Conservation (phyloP, 1,139 yeast genomes). For the Saccharomycopsis crataegensis region DNA sequence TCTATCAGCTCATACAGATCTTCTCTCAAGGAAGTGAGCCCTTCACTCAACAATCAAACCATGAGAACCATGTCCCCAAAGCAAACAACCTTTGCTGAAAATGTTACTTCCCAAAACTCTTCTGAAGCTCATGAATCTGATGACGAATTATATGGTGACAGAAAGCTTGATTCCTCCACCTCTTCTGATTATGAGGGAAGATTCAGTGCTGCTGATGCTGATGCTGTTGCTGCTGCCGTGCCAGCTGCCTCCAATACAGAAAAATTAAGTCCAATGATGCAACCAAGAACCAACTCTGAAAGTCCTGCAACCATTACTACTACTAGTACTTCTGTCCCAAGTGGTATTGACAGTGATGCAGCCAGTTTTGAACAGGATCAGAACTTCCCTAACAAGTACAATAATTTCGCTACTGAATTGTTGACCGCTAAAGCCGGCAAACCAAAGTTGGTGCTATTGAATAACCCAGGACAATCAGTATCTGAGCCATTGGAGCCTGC, state of each 20-base stretch:
- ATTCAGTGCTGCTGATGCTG: not conserved
- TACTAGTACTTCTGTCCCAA: constrained; percentile 14
- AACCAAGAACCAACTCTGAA: constrained; percentile 6
- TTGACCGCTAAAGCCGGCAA: constrained; percentile 12
- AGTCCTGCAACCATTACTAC: constrained; percentile 18
- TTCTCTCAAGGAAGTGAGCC: constrained; percentile 15
- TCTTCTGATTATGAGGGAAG: not conserved
- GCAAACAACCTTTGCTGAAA: not conserved
- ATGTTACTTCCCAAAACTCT: not conserved
- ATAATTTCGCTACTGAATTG: constrained; percentile 19
- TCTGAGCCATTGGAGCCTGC: not conserved
- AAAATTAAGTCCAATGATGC: not conserved
- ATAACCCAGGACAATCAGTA: not conserved
- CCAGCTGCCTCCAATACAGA: not conserved
- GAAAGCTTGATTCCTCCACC: constrained; percentile 3
- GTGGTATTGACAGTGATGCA: constrained; percentile 17
- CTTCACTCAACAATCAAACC: constrained; percentile 1
- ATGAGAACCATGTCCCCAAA: constrained; percentile 1
- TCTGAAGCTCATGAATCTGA: constrained; percentile 1
- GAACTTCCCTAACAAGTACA: constrained; percentile 18
- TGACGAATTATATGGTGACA: constrained; percentile 9
- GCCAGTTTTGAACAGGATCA: constrained; percentile 18
- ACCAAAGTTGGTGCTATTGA: constrained; percentile 8
- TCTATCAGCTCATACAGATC: constrained; percentile 16
- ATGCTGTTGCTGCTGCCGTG: not conserved